Conservation (phyloP, 495 filamentous ascomycete genomes). For the Hyaloscypha hepaticicola region DNA sequence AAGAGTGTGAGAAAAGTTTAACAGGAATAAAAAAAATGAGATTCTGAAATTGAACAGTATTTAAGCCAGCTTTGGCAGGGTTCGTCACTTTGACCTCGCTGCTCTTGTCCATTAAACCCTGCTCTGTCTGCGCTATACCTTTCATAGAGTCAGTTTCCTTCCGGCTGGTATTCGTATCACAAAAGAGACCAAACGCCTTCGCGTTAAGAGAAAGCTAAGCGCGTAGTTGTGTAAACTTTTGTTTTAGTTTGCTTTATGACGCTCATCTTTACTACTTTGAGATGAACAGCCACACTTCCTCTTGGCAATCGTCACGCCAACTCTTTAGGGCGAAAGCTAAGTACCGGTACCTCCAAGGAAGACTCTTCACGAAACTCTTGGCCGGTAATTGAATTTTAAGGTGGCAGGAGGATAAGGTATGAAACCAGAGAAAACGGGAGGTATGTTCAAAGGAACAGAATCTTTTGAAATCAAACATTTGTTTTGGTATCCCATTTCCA, state of each 20-base stretch:
- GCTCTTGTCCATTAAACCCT: background rate
- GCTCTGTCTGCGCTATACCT: background rate
- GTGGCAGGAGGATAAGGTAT: no score
- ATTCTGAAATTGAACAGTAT: background rate
- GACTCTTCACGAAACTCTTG: no score
- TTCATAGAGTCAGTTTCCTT: background rate
- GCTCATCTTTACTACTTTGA: background rate
- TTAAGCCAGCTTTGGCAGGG: background rate
- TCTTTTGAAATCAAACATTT: background rate
- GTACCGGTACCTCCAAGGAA: no score
- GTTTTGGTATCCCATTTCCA: constrained; percentile 5
- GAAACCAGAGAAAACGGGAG: background rate
- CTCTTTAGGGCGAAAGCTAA: background rate
- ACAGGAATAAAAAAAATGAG: background rate
- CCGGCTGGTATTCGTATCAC: background rate
- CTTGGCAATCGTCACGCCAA: background rate
- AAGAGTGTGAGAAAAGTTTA: background rate
- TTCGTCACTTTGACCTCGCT: background rate
- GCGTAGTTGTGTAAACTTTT: background rate
- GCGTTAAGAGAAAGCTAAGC: background rate
- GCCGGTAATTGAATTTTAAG: no score
- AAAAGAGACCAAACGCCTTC: background rate
- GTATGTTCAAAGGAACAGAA: background rate
- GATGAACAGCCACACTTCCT: no score
- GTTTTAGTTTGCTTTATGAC: background rate